A percentile compares a stretch with the other conserved stretches of the same genome.
These are phyloP conservation scores for Rubia occidens DNA, from an alignment of 305 asterid species.

Conservation along the genomic window DNA sequence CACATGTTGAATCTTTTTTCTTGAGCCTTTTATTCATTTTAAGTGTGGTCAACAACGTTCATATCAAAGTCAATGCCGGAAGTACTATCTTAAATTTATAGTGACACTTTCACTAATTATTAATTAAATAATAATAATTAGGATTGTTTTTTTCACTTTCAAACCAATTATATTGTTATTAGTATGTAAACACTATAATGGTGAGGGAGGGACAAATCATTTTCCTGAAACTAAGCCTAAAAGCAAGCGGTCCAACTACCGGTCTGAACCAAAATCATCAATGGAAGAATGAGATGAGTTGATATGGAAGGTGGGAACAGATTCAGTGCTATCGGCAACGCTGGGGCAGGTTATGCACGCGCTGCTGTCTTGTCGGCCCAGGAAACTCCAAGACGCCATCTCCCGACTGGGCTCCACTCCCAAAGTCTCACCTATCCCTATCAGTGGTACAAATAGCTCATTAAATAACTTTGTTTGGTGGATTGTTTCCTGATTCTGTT, in stretches of 20 bases:
- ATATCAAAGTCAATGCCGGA: no score
- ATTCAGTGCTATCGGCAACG: conserved; percentile 41
- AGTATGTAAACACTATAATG: no score
- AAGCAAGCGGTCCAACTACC: not conserved
- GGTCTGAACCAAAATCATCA: not conserved
- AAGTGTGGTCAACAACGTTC: no score
- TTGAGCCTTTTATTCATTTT: no score
- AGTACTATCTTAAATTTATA: no score
- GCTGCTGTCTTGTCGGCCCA: conserved; percentile 58
- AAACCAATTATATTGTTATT: no score
- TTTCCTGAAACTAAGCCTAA: not conserved
- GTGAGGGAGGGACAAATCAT: no score
- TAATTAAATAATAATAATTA: no score
- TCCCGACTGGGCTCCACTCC: conserved; percentile 50
- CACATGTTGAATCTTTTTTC: no score
- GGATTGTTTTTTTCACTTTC: no score
- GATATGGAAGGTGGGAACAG: conserved; percentile 13
- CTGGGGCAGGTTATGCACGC: conserved; percentile 59
- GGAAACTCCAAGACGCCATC: conserved; percentile 58
- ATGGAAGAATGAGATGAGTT: conserved; percentile 14
- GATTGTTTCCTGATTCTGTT: not conserved
- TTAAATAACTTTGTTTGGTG: not conserved
- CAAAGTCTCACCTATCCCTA: conserved; percentile 30
- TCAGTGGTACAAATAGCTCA: conserved; percentile 27
- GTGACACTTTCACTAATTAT: no score